Percentiles rank a stretch among this genome's conserved stretches.
phyloP scores from a whole-genome alignment of 2,329 filamentous ascomycete species.

The Botrytis aclada region DNA sequence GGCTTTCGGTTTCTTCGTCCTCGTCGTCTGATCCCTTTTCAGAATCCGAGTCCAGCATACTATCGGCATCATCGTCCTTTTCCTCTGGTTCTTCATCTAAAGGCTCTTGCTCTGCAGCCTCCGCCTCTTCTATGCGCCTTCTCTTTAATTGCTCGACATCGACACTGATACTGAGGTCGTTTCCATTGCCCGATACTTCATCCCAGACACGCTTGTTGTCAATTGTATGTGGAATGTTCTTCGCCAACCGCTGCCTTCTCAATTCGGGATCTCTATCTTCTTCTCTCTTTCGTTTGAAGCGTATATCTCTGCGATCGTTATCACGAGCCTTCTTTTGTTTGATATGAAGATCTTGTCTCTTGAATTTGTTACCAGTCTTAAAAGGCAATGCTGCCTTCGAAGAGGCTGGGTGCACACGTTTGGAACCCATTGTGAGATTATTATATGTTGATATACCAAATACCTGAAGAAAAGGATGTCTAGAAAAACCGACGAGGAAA shows the following conservation, averaged over 20 bases:
- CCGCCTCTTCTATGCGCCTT: slow-evolving; percentile 50
- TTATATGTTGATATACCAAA: slow-evolving; percentile 13
- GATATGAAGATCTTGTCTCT: slow-evolving; percentile 73
- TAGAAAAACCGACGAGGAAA: slow-evolving; percentile 19
- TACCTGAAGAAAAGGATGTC: neutral
- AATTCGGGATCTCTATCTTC: slow-evolving; percentile 80
- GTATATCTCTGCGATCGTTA: slow-evolving; percentile 69
- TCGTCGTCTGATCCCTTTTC: slow-evolving; percentile 47
- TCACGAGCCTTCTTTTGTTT: slow-evolving; percentile 75
- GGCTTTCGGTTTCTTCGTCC: slow-evolving; percentile 43
- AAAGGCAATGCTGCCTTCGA: slow-evolving; percentile 47
- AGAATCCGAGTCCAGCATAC: slow-evolving; percentile 68
- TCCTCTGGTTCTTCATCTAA: slow-evolving; percentile 43
- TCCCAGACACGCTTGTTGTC: slow-evolving; percentile 92
- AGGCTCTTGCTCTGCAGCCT: slow-evolving; percentile 46
- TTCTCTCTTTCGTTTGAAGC: slow-evolving; percentile 76
- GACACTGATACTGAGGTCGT: slow-evolving; percentile 52
- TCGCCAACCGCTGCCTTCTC: slow-evolving; percentile 67
- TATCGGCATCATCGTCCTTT: slow-evolving; percentile 62
- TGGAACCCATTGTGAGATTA: slow-evolving; percentile 47
- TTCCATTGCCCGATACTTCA: slow-evolving; percentile 63
- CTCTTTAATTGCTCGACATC: slow-evolving; percentile 59
- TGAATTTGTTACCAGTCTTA: slow-evolving; percentile 72
- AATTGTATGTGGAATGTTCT: slow-evolving; percentile 76
- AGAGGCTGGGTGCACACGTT: slow-evolving; percentile 43